Evolutionary conservation across 148 eudicot genomes (phyloP), one percentile per base, ranked within the genome.

Genomic region (Gaultheria prostrata): DNA sequence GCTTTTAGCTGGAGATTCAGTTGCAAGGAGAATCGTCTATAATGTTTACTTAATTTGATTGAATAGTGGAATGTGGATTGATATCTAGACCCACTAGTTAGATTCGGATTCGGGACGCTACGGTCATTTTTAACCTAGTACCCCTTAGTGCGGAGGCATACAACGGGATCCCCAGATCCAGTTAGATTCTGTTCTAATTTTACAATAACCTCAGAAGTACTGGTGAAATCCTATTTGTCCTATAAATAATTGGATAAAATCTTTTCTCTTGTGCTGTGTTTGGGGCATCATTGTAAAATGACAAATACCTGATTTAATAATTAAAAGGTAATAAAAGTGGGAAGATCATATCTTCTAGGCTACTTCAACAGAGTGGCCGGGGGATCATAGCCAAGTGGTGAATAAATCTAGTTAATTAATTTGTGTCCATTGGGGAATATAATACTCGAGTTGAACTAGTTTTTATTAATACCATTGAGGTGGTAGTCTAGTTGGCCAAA

Each of bases 31-130:
- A 46, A 75, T 46, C n/a, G n/a, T 46, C 56, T 76, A n/a, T 76
- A n/a, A 45, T 76, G 15, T 76, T 76, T 76, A 76, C 53, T 46
- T 46, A 45, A 76, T 76, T 76, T 28, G 79, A 49, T 76, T n/a
- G 32, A 46, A 76, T 24, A 76, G 32, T 76, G 79, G 79, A 48
- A 76, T 46, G 54, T 76, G 17, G 79, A 76, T 48, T 48, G 33
- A 76, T 24, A 76, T 76, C 79, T 76, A 24, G 35, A 24, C 48
- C 35, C 35, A 67, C 51, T 28, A 26, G 51, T 75, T 45, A 75
- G 45, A n/a, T 75, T 75, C 15, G n/a, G n/a, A n/a, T n/a, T n/a
- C n/a, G n/a, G n/a, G n/a, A n/a, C n/a, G n/a, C n/a, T n/a, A n/a
- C n/a, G n/a, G n/a, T n/a, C n/a, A n/a, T n/a, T n/a, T n/a, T n/a